A percentile compares a stretch with the other conserved stretches of the same genome.
phyloP scores from a whole-genome alignment of 805 yeast species.

The Cyberlindnera galapagoensis region DNA sequence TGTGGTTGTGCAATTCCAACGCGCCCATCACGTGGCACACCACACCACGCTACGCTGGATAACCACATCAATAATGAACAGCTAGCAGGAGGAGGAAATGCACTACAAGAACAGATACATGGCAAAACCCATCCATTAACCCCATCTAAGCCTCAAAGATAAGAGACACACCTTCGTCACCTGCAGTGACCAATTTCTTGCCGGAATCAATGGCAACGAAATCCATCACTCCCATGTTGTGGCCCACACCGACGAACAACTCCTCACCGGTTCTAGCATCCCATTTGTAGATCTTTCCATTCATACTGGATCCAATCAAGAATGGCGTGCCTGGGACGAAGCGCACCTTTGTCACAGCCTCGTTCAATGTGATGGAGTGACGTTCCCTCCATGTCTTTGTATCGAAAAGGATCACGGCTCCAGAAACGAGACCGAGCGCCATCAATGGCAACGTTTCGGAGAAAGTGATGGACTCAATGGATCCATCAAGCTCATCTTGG shows the following conservation, averaged over 20 bases:
- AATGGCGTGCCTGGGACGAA: constrained; percentile 54
- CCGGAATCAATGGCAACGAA: constrained; percentile 66
- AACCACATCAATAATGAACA: too few relatives aligned
- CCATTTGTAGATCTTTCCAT: constrained; percentile 81
- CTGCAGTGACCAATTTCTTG: constrained; percentile 77
- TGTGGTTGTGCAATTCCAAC: too few relatives aligned
- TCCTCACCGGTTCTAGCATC: constrained; percentile 83
- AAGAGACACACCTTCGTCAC: constrained; percentile 92
- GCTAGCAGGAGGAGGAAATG: too few relatives aligned
- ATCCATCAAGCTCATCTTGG: constrained; percentile 56
- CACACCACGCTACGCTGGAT: too few relatives aligned
- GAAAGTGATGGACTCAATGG: constrained; percentile 82
- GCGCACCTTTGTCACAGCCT: constrained; percentile 74
- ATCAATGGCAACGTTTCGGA: constrained; percentile 54
- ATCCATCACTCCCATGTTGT: constrained; percentile 89
- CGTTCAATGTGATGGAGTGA: constrained; percentile 60
- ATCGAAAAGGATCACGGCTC: constrained; percentile 78
- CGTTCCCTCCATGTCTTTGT: constrained; percentile 83
- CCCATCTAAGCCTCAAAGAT: constrained; percentile 32
- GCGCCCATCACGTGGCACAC: too few relatives aligned
- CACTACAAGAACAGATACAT: too few relatives aligned
- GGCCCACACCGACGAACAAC: constrained; percentile 80
- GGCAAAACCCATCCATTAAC: too few relatives aligned
- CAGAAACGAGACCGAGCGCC: constrained; percentile 88
- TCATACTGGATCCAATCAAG: constrained; percentile 70